These are phyloP conservation scores for Capsella bursapastoris DNA, from an alignment of 345 rosid species.

Conservation along the genomic window DNA sequence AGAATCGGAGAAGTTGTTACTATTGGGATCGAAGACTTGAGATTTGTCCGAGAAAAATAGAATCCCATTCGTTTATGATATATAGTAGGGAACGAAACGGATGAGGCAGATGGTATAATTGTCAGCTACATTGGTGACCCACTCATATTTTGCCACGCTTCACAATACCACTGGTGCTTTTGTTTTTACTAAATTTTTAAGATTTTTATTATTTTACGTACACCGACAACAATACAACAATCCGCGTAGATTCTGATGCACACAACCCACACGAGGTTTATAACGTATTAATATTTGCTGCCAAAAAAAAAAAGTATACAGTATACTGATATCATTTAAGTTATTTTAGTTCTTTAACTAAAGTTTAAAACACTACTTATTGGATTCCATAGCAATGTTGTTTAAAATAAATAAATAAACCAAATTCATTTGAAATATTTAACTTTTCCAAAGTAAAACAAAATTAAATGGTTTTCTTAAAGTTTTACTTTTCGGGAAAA, in stretches of 20 bases:
- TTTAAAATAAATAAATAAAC: too few relatives aligned
- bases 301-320: too few relatives aligned
- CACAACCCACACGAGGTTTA: neutral
- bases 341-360: neutral
- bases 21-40: neutral
- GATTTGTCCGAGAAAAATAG: constrained; percentile 17
- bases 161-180: constrained; percentile 4
- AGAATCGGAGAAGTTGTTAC: neutral
- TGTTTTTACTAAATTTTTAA: neutral
- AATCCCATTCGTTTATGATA: neutral
- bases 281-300: too few relatives aligned
- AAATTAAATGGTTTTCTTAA: too few relatives aligned
- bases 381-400: neutral
- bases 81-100: constrained; percentile 9
- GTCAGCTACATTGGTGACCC: constrained; percentile 24
- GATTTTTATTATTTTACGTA: neutral
- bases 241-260: neutral
- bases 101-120: constrained; percentile 15
- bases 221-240: constrained; percentile 32
- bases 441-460: too few relatives aligned
- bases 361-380: neutral
- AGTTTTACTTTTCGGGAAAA: too few relatives aligned
- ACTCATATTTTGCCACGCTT: constrained; percentile 21
- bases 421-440: too few relatives aligned
- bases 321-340: neutral